These are phyloP conservation scores for Cercospora sp. DNA, from an alignment of 2,329 filamentous ascomycete species.

Conservation along the genomic window DNA sequence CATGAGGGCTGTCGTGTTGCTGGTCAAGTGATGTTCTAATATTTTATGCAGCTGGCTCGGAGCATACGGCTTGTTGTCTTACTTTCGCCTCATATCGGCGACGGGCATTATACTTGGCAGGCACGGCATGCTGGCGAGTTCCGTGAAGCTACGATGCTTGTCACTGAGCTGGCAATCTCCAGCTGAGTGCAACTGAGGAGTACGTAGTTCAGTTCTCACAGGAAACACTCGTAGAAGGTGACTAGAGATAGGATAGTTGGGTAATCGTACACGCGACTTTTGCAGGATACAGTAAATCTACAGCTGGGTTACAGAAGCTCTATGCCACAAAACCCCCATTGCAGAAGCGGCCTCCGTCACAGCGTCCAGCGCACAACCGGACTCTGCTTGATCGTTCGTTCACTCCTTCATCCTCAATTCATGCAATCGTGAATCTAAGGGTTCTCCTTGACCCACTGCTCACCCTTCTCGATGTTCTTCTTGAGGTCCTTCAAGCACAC, in stretches of 20 bases:
- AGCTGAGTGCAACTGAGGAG: background rate
- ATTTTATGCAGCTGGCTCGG: background rate
- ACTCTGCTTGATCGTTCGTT: slow-evolving; percentile 8
- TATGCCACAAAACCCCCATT: slow-evolving; percentile 24
- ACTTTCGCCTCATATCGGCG: background rate
- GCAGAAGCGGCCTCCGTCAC: slow-evolving; percentile 7
- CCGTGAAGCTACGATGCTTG: slow-evolving; percentile 12
- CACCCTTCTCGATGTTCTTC: slow-evolving; percentile 93
- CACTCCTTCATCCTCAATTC: background rate
- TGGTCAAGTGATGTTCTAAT: background rate
- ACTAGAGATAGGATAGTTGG: background rate
- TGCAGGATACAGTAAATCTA: slow-evolving; percentile 25
- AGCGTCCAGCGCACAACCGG: slow-evolving; percentile 16
- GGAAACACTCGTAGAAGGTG: background rate
- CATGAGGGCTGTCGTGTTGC: background rate
- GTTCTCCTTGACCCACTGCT: slow-evolving; percentile 64
- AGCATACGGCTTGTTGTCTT: slow-evolving; percentile 2
- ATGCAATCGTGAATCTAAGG: slow-evolving; percentile 36
- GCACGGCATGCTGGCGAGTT: slow-evolving; percentile 1
- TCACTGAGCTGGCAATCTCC: background rate
- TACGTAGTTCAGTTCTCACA: too few species aligned
- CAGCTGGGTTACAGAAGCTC: slow-evolving; percentile 27
- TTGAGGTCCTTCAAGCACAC: slow-evolving; percentile 79
- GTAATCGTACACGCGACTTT: slow-evolving; percentile 10
- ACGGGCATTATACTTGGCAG: slow-evolving; percentile 2